These are phyloP conservation scores for Volutella citrinella DNA, from an alignment of 2,329 filamentous ascomycete species.

Conservation along the genomic window DNA sequence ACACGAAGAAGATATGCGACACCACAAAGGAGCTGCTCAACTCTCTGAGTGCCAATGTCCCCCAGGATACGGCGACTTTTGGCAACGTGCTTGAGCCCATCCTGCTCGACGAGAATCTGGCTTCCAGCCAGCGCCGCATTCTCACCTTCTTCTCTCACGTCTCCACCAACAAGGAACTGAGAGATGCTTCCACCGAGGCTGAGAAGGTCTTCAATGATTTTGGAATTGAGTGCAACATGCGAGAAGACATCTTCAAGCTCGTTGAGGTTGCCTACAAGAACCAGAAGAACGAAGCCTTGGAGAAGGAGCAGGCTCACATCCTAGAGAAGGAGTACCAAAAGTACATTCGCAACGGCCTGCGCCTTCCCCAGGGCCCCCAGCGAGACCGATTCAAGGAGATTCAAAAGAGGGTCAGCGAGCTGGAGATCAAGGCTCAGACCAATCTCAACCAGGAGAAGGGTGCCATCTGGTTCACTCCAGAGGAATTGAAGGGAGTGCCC, in stretches of 20 bases:
- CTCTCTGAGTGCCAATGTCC: conserved; percentile 61
- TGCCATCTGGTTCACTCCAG: conserved; percentile 72
- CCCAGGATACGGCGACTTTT: conserved; percentile 50
- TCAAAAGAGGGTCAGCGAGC: conserved; percentile 73
- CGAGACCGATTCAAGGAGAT: conserved; percentile 83
- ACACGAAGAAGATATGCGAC: conserved; percentile 65
- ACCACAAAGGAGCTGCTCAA: conserved; percentile 63
- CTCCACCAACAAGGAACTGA: conserved; percentile 63
- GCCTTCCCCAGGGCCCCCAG: conserved; percentile 65
- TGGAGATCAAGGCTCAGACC: conserved; percentile 74
- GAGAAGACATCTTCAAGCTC: conserved; percentile 73
- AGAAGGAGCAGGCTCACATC: conserved; percentile 67
- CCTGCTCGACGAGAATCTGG: conserved; percentile 67
- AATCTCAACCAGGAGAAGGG: conserved; percentile 80
- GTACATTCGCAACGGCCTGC: conserved; percentile 74
- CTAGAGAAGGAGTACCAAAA: conserved; percentile 75
- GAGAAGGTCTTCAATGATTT: conserved; percentile 76
- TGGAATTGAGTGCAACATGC: conserved; percentile 74
- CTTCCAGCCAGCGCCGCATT: conserved; percentile 59
- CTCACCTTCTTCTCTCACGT: conserved; percentile 80
- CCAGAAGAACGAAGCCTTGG: conserved; percentile 52
- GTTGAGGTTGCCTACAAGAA: conserved; percentile 57
- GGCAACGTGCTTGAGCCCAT: conserved; percentile 61
- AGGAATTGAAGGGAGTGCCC: conserved; percentile 74
- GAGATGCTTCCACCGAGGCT: conserved; percentile 73